Evolutionary conservation across 1,284 basidiomycete species (phyloP), one percentile per base, ranked within the genome.

Genomic region (Apiotrichum gamsii): DNA sequence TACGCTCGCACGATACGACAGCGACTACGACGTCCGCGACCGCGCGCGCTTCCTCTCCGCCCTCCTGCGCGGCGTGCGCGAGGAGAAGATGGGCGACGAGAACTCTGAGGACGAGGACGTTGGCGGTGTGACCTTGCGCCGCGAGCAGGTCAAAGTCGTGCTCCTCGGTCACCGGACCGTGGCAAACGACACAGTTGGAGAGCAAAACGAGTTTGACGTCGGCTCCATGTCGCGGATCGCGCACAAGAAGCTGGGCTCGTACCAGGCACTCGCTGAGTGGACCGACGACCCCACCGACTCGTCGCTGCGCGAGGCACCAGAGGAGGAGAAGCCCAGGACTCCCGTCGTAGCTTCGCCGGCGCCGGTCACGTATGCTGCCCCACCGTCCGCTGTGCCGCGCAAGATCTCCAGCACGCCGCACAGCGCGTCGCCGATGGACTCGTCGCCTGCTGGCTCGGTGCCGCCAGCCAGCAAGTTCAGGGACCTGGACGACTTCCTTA

Each of bases 1-100:
- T 56, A 78, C 80, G 1, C 78, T 95, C n/a, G 90, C 88, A 2
- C 79, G 85, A 47, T 96, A 91, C 67, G 93, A 96, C 67, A 59
- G 73, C 13, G 81, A 85, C 60, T 93, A 88, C 67, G 89, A 93
- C 60, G 84, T 95, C 25, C 80, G 91, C 29, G 91, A 95, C 69
- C 82, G 90, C 16, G 84, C 82, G 5, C 78, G 91, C 35, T 85
- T 90, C 78, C 67, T 94, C 14, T 72, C 76, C n/a, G 79, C 82
- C 3, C 77, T 94, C 4, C 74, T 91, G 6, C 67, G 76, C 10
- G 83, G 85, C 16, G 59, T 71, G 2, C 43, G 57, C 20, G 70
- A 74, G 21, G 51, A 49, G 37, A 51, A 51, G 37, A 45, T 24
- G 1, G 46, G 31, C 10, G 52, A 40, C n/a, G 54, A 61, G 11